Evolutionary conservation across 805 yeast species (phyloP), one percentile per base, ranked within the genome.

Genomic region (Saccharomyces mikatae): DNA sequence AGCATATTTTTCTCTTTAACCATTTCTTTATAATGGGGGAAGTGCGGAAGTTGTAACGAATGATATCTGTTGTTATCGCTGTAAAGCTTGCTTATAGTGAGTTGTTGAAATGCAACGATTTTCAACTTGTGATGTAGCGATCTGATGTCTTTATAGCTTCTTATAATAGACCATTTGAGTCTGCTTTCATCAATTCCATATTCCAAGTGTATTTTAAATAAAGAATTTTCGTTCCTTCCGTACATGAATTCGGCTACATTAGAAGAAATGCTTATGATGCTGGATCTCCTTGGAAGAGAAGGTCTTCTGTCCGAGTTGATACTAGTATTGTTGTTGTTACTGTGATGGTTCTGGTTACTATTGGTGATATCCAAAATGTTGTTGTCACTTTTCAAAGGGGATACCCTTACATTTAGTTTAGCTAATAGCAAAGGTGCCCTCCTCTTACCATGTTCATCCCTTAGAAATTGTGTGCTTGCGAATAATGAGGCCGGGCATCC

Each of bases 121-220:
- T 82, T 84, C 58, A 91, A 73, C 53, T 81, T 78, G 21, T 86
- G 80, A 67, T 91, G 95, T 53, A 92, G 74, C 27, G 76, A 76
- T n/a, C 80, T 71, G 47, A 94, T 74, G 58, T 90, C 96, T 61
- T 83, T 81, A 49, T 84, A 80, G 24, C 82, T 85, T 62, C 85
- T 86, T 29, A 81, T 76, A 6, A 94, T 80, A 0, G 84, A 75
- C 99, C 99, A 94, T 61, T 81, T 80, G 61, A 90, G 73, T 52
- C 90, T 72, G 54, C 84, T 81, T 5, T 82, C 80, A 1, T 96
- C 96, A 31, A 90, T 81, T 6, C 98, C 99, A 65, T 94, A 94
- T 65, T 91, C 96, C 48, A 94, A 74, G 50, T 86, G 87, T n/a
- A 94, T 73, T 56, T 80, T 75, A 60, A 80, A 86, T 52, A 55